phyloP scores from a whole-genome alignment of 345 rosid species.

The Eutrema yunnanense region DNA sequence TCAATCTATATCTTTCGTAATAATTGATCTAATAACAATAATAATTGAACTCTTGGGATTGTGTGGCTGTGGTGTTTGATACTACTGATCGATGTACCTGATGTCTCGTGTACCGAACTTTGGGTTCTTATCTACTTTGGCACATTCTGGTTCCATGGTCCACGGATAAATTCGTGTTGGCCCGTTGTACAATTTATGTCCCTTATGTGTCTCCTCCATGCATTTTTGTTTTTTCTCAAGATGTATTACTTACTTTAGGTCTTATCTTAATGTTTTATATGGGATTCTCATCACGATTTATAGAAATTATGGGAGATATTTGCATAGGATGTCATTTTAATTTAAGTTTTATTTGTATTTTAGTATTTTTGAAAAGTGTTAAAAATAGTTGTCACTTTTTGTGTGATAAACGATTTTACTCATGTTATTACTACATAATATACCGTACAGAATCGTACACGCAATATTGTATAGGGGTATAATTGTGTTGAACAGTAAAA shows the following conservation, averaged over 20 bases:
- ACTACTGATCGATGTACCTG: neutral
- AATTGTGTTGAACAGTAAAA: too few relatives aligned
- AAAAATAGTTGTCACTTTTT: too few relatives aligned
- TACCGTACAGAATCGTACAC: too few relatives aligned
- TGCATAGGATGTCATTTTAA: too few relatives aligned
- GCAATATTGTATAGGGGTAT: too few relatives aligned
- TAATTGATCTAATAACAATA: neutral
- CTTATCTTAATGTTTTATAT: too few relatives aligned
- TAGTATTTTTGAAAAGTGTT: too few relatives aligned
- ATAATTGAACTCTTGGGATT: neutral
- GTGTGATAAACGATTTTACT: too few relatives aligned
- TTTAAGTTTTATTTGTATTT: too few relatives aligned
- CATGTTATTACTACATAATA: too few relatives aligned
- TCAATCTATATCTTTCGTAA: neutral
- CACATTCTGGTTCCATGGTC: slow-evolving; percentile 4
- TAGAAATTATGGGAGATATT: too few relatives aligned
- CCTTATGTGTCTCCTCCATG: neutral
- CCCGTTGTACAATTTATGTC: neutral
- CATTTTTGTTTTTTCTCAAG: neutral
- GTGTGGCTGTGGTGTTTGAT: neutral
- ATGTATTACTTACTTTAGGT: neutral
- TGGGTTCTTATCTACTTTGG: neutral
- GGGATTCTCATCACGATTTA: too few relatives aligned
- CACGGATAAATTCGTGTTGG: neutral
- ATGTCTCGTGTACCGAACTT: neutral